A percentile compares a stretch with the other conserved stretches of the same genome.
phyloP scores from a whole-genome alignment of 495 filamentous ascomycete genomes.

The Hypoxylon fuscum region DNA sequence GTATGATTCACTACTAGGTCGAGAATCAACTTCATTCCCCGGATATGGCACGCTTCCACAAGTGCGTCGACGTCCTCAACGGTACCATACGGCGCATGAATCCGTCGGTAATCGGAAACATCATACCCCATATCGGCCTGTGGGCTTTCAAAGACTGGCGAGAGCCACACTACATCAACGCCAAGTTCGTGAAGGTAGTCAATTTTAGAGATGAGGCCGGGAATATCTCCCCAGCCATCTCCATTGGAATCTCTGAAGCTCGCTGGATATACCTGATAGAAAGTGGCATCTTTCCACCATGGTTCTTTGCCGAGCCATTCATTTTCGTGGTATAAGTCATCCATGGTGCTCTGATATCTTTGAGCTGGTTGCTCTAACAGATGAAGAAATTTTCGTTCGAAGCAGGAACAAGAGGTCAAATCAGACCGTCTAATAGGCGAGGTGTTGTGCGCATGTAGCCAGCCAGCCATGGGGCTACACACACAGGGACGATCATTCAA shows the following conservation, averaged over 20 bases:
- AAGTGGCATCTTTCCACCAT: constrained; percentile 56
- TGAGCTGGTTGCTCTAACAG: neutral
- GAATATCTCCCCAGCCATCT: constrained; percentile 74
- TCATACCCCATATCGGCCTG: constrained; percentile 73
- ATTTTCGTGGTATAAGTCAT: constrained; percentile 21
- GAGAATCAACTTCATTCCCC: constrained; percentile 75
- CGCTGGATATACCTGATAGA: constrained; percentile 77
- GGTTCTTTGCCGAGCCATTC: constrained; percentile 36
- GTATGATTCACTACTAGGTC: constrained; percentile 83
- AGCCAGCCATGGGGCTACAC: constrained; percentile 4
- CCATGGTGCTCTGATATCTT: constrained; percentile 23
- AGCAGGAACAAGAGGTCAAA: neutral
- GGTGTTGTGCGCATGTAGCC: neutral
- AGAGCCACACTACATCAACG: constrained; percentile 74
- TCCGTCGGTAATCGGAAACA: constrained; percentile 72
- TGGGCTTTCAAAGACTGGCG: constrained; percentile 72
- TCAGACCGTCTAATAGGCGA: neutral
- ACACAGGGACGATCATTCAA: constrained; percentile 6
- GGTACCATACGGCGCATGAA: constrained; percentile 69
- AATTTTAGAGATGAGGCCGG: constrained; percentile 70
- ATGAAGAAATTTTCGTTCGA: neutral
- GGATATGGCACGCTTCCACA: constrained; percentile 60
- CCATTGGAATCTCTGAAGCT: constrained; percentile 72
- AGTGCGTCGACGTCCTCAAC: constrained; percentile 72
- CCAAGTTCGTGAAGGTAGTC: constrained; percentile 71